Evolutionary conservation across 768 basidiomycete species (phyloP).

Genomic region (Mycena leptocephala): DNA sequence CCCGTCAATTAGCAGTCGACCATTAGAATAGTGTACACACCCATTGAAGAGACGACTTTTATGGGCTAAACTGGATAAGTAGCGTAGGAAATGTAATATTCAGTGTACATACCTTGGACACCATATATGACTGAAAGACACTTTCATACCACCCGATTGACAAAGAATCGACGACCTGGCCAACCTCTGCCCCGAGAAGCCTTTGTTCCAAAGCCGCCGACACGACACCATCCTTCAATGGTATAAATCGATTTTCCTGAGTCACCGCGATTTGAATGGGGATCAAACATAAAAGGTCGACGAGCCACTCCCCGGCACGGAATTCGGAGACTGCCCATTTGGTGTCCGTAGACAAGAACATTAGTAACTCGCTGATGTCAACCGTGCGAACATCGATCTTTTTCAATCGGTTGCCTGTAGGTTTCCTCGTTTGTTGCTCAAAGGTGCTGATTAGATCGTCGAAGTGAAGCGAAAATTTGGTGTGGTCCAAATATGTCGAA

Average conservation of each 20-base stretch:
- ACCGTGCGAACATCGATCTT: constrained; percentile 52
- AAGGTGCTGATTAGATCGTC: constrained; percentile 60
- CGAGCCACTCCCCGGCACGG: constrained; percentile 73
- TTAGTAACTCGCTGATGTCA: constrained; percentile 43
- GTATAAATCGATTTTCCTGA: constrained; percentile 72
- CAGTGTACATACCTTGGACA: constrained; percentile 59
- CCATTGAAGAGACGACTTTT: constrained; percentile 78
- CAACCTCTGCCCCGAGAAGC: constrained; percentile 72
- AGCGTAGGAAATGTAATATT: background rate
- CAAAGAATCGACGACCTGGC: constrained; percentile 66
- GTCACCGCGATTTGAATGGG: constrained; percentile 76
- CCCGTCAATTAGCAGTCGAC: background rate
- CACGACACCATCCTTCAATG: constrained; percentile 68
- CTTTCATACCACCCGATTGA: constrained; percentile 61
- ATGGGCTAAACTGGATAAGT: constrained; percentile 60
- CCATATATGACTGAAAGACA: constrained; percentile 71
- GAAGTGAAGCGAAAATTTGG: constrained; percentile 59
- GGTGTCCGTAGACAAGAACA: constrained; percentile 31
- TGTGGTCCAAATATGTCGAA: constrained; percentile 54
- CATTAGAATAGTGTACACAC: constrained; percentile 39
- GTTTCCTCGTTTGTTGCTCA: constrained; percentile 67
- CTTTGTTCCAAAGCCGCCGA: constrained; percentile 65
- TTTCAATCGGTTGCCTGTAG: constrained; percentile 61
- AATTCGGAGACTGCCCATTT: constrained; percentile 54
- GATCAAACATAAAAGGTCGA: constrained; percentile 72